These are phyloP conservation scores for Anthracocystis setariae DNA, from an alignment of 1,284 basidiomycete genomes.

Conservation along the genomic window DNA sequence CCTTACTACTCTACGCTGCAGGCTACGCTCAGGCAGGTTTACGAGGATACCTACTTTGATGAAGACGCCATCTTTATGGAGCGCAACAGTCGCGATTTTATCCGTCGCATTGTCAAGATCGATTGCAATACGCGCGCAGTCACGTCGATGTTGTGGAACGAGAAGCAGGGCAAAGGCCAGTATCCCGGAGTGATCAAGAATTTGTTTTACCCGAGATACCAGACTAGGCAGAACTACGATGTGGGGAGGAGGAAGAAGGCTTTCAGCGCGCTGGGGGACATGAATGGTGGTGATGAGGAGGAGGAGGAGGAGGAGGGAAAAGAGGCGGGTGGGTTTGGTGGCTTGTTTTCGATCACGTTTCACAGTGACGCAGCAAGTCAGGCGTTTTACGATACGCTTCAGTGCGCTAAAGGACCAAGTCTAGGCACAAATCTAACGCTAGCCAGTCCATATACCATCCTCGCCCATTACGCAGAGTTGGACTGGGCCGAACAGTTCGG, in stretches of 20 bases:
- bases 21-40: slow-evolving; percentile 73
- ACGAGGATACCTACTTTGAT: slow-evolving; percentile 87
- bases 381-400: slow-evolving; percentile 87
- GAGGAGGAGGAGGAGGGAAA: not conserved
- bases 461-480: slow-evolving; percentile 90
- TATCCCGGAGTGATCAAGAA: slow-evolving; percentile 74
- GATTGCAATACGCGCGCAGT: slow-evolving; percentile 85
- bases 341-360: slow-evolving; percentile 92
- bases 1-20: slow-evolving; percentile 78
- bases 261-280: slow-evolving; percentile 30
- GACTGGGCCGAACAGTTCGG: slow-evolving; percentile 90
- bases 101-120: slow-evolving; percentile 78
- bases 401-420: slow-evolving; percentile 88
- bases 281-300: slow-evolving; percentile 5
- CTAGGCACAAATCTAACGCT: slow-evolving; percentile 96
- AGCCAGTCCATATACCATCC: slow-evolving; percentile 89
- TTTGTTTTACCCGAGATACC: slow-evolving; percentile 89
- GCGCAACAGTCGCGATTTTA: slow-evolving; percentile 94
- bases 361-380: slow-evolving; percentile 75
- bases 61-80: slow-evolving; percentile 98
- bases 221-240: slow-evolving; percentile 79
- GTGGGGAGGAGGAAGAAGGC: slow-evolving; percentile 72
- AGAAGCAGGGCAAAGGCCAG: slow-evolving; percentile 20
- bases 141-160: slow-evolving; percentile 78
- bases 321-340: too few relatives aligned